phyloP scores from a whole-genome alignment of 2,329 filamentous ascomycete genomes.

The Scedosporium aurantiacum region DNA sequence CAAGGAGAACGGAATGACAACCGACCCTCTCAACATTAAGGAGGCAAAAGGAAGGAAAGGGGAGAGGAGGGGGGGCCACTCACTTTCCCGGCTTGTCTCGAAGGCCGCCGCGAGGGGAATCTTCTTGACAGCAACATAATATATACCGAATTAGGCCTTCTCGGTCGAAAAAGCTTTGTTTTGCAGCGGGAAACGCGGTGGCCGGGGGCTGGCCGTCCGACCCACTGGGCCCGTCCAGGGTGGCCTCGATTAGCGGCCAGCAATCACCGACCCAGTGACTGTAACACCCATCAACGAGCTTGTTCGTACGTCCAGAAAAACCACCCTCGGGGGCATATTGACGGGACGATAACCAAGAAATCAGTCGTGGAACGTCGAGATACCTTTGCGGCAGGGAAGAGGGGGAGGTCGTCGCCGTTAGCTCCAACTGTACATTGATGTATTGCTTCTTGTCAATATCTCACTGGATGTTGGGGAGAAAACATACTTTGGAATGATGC shows the following conservation, averaged over 20 bases:
- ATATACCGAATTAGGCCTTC: constrained; percentile 85
- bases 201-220: neutral
- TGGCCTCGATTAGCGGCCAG: constrained; percentile 82
- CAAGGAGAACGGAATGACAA: neutral
- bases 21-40: neutral
- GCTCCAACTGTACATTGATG: constrained; percentile 8
- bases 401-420: neutral
- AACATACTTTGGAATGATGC: constrained; percentile 59
- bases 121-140: constrained; percentile 74
- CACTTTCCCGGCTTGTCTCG: constrained; percentile 89
- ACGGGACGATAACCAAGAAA: constrained; percentile 79
- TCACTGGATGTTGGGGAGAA: constrained; percentile 19
- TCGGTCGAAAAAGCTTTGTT: constrained; percentile 59
- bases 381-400: constrained; percentile 35
- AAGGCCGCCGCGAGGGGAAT: constrained; percentile 61
- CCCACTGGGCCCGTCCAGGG: constrained; percentile 42
- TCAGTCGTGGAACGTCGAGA: constrained; percentile 64
- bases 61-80: constrained; percentile 19
- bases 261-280: constrained; percentile 95
- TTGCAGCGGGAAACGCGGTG: constrained; percentile 14
- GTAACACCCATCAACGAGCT: constrained; percentile 96
- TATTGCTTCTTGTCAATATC: constrained; percentile 22
- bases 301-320: constrained; percentile 89
- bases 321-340: constrained; percentile 89
- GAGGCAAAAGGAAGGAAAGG: neutral